These are phyloP conservation scores for Gymnopilus dilepis DNA, from an alignment of 768 basidiomycete genomes.

Conservation along the genomic window DNA sequence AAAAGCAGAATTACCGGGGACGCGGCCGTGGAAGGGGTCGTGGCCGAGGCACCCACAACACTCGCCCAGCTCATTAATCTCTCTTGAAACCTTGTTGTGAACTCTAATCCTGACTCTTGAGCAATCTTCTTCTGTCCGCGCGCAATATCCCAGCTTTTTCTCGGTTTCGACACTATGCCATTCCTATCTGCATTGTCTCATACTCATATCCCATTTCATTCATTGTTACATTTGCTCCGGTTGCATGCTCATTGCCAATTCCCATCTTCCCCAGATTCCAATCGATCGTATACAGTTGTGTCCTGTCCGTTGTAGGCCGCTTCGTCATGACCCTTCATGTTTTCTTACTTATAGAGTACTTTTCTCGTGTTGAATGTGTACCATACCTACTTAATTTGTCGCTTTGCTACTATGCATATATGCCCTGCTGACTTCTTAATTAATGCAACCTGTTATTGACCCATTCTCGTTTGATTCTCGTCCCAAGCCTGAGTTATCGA, in stretches of 20 bases:
- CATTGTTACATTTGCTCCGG: background rate
- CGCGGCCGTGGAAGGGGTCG: conserved; percentile 44
- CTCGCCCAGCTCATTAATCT: conserved; percentile 23
- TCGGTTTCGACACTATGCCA: background rate
- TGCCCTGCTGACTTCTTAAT: conserved; percentile 1
- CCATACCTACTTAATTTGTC: background rate
- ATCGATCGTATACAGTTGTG: background rate
- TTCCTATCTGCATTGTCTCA: conserved; percentile 11
- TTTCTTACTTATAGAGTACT: background rate
- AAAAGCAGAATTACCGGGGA: conserved; percentile 24
- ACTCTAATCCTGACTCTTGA: background rate
- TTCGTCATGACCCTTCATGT: conserved; percentile 2
- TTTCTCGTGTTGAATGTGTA: background rate
- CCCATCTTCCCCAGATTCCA: background rate
- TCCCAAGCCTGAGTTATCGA: background rate
- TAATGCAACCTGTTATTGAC: no score
- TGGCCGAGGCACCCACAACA: conserved; percentile 39
- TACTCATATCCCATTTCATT: conserved; percentile 16
- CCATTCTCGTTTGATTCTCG: no score
- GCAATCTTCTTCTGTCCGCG: background rate
- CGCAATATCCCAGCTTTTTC: background rate
- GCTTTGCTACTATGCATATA: background rate
- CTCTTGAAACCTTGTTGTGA: background rate
- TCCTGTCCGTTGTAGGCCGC: background rate
- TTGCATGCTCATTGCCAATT: background rate